These are phyloP conservation scores for Fusarium begoniae DNA, from an alignment of 2,329 filamentous ascomycete species.

Conservation along the genomic window DNA sequence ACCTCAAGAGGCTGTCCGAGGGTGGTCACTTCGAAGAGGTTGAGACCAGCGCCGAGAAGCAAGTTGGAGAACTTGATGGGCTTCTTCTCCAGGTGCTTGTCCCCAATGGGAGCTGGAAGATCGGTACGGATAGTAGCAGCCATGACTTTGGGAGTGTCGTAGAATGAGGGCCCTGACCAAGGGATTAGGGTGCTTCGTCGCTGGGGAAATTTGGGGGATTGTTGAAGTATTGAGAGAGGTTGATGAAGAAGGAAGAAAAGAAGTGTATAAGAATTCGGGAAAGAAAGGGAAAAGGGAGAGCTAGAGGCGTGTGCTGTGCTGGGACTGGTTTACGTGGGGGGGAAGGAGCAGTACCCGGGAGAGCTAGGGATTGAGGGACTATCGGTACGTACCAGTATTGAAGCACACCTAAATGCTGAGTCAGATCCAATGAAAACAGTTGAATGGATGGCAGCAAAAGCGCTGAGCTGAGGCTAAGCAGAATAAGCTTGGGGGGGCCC, in stretches of 20 bases:
- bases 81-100: conserved; percentile 88
- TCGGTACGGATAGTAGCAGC: conserved; percentile 68
- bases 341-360: conserved; percentile 14
- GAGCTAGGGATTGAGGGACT: conserved; percentile 8
- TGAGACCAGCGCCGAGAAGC: conserved; percentile 91
- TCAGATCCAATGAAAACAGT: conserved; percentile 28
- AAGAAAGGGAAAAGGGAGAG: conserved; percentile 22
- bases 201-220: conserved; percentile 48
- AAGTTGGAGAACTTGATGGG: conserved; percentile 99
- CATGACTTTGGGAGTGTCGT: conserved; percentile 66
- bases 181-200: conserved; percentile 92
- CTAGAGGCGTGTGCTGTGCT: conserved; percentile 37
- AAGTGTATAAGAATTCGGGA: conserved; percentile 11
- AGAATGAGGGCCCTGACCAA: conserved; percentile 90
- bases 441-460: conserved; percentile 22
- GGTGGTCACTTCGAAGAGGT: conserved; percentile 87
- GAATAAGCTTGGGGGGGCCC: conserved; percentile 19
- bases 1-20: conserved; percentile 89
- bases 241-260: conserved; percentile 20
- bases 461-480: conserved; percentile 22
- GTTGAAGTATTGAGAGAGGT: conserved; percentile 26
- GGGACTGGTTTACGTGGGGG: conserved; percentile 26
- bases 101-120: conserved; percentile 60
- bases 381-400: conserved; percentile 10
- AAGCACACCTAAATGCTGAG: conserved; percentile 20